phyloP scores from a whole-genome alignment of 495 filamentous ascomycete genomes.

The Talaromyces thailandensis region DNA sequence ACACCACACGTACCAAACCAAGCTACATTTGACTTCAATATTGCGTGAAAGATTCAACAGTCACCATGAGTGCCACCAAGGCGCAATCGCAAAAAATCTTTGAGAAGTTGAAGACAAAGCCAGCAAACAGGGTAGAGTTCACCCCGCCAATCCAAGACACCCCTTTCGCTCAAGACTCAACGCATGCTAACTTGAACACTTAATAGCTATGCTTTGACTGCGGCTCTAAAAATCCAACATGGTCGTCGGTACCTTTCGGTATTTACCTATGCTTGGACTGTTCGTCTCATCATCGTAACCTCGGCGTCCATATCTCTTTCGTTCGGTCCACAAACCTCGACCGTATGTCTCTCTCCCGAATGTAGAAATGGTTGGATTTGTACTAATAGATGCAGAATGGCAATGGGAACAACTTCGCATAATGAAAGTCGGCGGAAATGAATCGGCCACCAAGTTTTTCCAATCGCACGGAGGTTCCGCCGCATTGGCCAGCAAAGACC shows the following conservation, averaged over 20 bases:
- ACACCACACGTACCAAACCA: neutral
- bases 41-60: neutral
- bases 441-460: slow-evolving; percentile 96
- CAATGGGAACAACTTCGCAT: slow-evolving; percentile 95
- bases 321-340: slow-evolving; percentile 97
- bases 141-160: slow-evolving; percentile 19
- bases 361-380: neutral
- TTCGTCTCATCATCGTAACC: slow-evolving; percentile 83
- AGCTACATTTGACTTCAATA: neutral
- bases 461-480: slow-evolving; percentile 90
- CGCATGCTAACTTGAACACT: slow-evolving; percentile 10
- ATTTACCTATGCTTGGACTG: slow-evolving; percentile 98
- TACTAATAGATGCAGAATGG: slow-evolving; percentile 61
- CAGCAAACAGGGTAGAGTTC: slow-evolving; percentile 79
- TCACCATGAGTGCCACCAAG: slow-evolving; percentile 81
- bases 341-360: slow-evolving; percentile 52
- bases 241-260: slow-evolving; percentile 93
- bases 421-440: slow-evolving; percentile 99
- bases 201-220: slow-evolving; percentile 92
- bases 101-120: slow-evolving; percentile 89
- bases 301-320: slow-evolving; percentile 94
- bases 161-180: slow-evolving; percentile 1
- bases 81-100: slow-evolving; percentile 94
- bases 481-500: slow-evolving; percentile 88
- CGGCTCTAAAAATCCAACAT: slow-evolving; percentile 91